Percentiles rank a stretch among this genome's conserved stretches.
Conservation (phyloP, 2,329 filamentous ascomycete species). For the Capronia epimyces region DNA sequence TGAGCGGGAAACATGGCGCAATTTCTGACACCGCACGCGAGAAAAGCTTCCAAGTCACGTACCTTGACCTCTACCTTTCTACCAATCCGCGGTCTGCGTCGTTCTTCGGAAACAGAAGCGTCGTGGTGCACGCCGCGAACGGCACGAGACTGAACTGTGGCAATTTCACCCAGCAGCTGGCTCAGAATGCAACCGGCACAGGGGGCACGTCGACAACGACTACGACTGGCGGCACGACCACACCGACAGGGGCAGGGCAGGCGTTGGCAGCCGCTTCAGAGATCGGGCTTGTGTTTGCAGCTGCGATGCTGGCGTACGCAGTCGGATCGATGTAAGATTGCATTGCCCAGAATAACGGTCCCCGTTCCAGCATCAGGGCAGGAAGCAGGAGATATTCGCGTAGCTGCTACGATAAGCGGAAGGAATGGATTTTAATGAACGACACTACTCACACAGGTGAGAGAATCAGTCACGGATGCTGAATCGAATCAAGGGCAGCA, state of each 20-base stretch:
- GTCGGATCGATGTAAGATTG: neutral
- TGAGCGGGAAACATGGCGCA: conserved; percentile 55
- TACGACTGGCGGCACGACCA: neutral
- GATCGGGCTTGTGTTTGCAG: neutral
- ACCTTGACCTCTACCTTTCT: conserved; percentile 48
- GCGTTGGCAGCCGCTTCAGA: neutral
- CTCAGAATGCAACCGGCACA: neutral
- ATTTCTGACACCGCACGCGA: conserved; percentile 47
- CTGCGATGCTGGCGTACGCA: neutral
- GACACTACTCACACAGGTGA: too few species aligned
- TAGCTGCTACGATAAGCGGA: too few species aligned
- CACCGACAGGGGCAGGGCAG: neutral
- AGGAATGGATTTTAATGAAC: too few species aligned
- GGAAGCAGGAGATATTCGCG: too few species aligned
- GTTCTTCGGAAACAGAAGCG: conserved; percentile 50
- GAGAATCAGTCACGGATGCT: too few species aligned
- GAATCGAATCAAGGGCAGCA: too few species aligned
- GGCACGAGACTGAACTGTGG: conserved; percentile 53
- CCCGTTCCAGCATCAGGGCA: too few species aligned
- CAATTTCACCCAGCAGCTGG: conserved; percentile 42
- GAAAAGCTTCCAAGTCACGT: conserved; percentile 33
- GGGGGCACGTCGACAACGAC: neutral
- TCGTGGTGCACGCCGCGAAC: conserved; percentile 52
- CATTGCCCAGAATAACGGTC: too few species aligned
- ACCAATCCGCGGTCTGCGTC: conserved; percentile 38